Percentiles rank a stretch among this genome's conserved stretches.
Conservation (phyloP, 169 alveolate species). For the Eimeria maxima region DNA sequence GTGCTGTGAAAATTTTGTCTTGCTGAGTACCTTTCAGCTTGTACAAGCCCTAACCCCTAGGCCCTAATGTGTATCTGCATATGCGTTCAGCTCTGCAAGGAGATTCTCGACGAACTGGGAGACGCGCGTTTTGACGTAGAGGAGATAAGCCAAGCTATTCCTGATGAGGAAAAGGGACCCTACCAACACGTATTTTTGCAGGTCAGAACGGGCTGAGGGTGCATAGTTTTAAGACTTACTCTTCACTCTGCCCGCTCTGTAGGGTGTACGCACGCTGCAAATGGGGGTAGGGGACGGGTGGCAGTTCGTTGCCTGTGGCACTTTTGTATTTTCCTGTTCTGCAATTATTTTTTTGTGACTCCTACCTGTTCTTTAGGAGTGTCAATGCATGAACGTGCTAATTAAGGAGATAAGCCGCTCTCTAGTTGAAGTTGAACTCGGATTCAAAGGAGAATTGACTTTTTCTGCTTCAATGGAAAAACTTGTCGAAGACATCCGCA, state of each 20-base stretch:
- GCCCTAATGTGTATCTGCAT: not conserved
- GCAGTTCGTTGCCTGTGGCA: not conserved
- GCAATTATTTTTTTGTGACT: not conserved
- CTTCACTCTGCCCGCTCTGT: too few relatives aligned
- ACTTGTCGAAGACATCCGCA: slow-evolving; percentile 92
- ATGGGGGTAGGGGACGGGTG: too few relatives aligned
- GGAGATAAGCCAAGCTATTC: slow-evolving; percentile 92
- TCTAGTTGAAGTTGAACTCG: slow-evolving; percentile 94
- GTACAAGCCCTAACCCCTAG: not conserved
- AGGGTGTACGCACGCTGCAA: too few relatives aligned
- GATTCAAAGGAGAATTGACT: slow-evolving; percentile 97
- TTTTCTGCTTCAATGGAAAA: slow-evolving; percentile 95
- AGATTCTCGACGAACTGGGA: slow-evolving; percentile 91
- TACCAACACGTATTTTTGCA: slow-evolving; percentile 96
- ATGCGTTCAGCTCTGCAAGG: slow-evolving; percentile 90
- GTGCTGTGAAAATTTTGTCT: not conserved
- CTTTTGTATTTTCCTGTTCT: not conserved
- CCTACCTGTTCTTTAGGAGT: slow-evolving; percentile 80
- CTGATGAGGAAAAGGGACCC: slow-evolving; percentile 95
- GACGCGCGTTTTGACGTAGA: slow-evolving; percentile 93
- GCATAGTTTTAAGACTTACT: not conserved
- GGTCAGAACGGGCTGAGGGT: slow-evolving; percentile 87
- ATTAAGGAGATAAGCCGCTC: slow-evolving; percentile 89
- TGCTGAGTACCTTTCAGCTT: not conserved
- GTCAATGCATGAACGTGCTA: slow-evolving; percentile 94